These are phyloP conservation scores for Luffa aegyptiaca DNA, from an alignment of 306 rosid species.

Conservation along the genomic window DNA sequence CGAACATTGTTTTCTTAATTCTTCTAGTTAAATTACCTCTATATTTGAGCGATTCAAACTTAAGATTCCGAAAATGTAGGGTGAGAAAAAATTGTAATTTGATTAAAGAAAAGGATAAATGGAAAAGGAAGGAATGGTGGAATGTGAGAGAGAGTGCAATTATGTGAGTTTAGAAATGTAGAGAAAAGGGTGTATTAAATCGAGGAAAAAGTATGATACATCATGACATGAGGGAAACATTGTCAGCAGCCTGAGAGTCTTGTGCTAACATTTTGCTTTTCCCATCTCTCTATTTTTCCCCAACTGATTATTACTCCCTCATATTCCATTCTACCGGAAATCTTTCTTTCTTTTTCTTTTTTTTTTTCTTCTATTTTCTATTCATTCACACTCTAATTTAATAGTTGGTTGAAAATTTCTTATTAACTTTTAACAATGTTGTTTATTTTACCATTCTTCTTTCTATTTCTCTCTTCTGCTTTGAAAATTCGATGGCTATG, in stretches of 20 bases:
- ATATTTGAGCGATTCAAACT: too few species aligned
- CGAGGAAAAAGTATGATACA: conserved; percentile 8
- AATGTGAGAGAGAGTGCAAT: not conserved
- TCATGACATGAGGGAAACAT: not conserved
- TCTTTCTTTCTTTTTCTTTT: not conserved
- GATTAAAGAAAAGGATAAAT: too few species aligned
- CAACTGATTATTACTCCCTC: not conserved
- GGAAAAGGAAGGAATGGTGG: not conserved
- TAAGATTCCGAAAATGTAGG: too few species aligned
- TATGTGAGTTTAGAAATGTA: not conserved
- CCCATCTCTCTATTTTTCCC: not conserved
- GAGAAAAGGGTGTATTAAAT: not conserved
- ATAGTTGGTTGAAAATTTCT: too few species aligned
- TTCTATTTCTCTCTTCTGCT: too few species aligned
- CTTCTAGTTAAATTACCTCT: too few species aligned
- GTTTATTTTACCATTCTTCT: too few species aligned
- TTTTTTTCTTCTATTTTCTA: not conserved
- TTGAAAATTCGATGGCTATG: too few species aligned
- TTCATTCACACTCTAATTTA: too few species aligned
- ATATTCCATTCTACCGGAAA: not conserved
- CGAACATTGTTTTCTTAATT: too few species aligned
- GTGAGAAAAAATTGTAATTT: too few species aligned
- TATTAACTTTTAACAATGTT: too few species aligned
- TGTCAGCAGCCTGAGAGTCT: not conserved
- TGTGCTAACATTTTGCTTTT: not conserved